Evolutionary conservation across 2,329 filamentous ascomycete species (phyloP).

Genomic region (Cadophora malorum): DNA sequence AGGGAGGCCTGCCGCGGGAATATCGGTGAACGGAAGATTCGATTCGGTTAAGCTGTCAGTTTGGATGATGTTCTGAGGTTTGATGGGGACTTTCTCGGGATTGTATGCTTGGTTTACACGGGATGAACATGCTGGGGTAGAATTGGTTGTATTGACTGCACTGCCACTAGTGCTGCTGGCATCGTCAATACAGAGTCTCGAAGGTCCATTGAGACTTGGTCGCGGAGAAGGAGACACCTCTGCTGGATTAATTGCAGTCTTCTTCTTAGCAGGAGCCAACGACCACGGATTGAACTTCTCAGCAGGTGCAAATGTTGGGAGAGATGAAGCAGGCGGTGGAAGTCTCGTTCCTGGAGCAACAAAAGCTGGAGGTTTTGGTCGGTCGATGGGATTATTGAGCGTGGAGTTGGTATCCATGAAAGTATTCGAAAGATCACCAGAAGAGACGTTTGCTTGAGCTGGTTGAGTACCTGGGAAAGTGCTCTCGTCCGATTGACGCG

Average conservation of each 20-base stretch:
- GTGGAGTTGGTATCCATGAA: not conserved
- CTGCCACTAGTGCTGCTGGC: no score
- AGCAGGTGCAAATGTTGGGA: not conserved
- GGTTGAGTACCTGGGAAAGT: not conserved
- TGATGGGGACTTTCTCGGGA: no score
- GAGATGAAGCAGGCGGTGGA: not conserved
- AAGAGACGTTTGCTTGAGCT: not conserved
- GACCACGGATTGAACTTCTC: not conserved
- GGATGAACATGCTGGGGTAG: no score
- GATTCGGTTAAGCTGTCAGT: no score
- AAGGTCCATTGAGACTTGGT: no score
- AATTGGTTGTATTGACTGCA: no score
- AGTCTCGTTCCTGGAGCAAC: not conserved
- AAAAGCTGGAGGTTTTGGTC: not conserved
- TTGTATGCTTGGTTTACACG: no score
- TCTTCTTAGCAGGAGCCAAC: not conserved
- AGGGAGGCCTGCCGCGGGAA: no score
- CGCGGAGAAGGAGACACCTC: no score
- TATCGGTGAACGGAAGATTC: no score
- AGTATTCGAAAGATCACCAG: not conserved
- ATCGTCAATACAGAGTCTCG: no score
- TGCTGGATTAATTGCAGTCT: not conserved
- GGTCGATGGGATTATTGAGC: not conserved
- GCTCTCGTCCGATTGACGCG: not conserved
- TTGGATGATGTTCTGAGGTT: no score